Base-by-base conservation (phyloP, 768 basidiomycete genomes). In the Panaeolus cyanescens region DNA sequence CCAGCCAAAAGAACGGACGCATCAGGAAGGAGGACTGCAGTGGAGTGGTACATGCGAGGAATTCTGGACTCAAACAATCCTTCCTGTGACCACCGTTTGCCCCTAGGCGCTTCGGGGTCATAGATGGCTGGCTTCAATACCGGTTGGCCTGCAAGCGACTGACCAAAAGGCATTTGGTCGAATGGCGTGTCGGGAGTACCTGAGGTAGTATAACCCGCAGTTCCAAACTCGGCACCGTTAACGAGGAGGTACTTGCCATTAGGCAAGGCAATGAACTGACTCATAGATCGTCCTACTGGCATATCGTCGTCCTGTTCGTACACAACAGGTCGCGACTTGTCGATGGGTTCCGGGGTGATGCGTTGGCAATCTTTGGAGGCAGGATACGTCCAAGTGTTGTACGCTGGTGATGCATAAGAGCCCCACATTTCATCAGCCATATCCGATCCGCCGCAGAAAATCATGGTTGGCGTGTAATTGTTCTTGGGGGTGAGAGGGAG, bases 391-490 rank as follows among this genome's bases (percentile, higher is more conserved):
- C 85, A 92, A 0, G 91, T 92, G 73, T 94, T 85, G 71, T 85
- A 84, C 60, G 78, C 81, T 2, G 93, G 91, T 70, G 74, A 83
- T 5, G 85, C 79, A 68, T 93, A 95, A 73, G 91, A 83, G 42
- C 93, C 93, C 79, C 89, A 96, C 53, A 78, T 79, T 4, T 80
- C 77, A 19, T 86, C 88, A 1, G 86, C 79, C 83, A 96, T 89
- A 70, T 90, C 82, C 8, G 86, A 85, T 32, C 96, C 96, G 55
- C 96, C 96, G 65, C 96, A 99, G 75, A 98, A 96, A 33, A 99
- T 67, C 40, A 97, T 71, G 0, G 93, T 93, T 0, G 90, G 92
- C 0, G 82, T 85, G 71, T 92, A 99, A 69, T 92, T 90, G 77
- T 96, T 97, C 20, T 83, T 90, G 4, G 92, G 90, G 1, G 93